Evolutionary conservation across 805 yeast species (phyloP), one percentile per base, ranked within the genome.

Genomic region (Candida berthetii): DNA sequence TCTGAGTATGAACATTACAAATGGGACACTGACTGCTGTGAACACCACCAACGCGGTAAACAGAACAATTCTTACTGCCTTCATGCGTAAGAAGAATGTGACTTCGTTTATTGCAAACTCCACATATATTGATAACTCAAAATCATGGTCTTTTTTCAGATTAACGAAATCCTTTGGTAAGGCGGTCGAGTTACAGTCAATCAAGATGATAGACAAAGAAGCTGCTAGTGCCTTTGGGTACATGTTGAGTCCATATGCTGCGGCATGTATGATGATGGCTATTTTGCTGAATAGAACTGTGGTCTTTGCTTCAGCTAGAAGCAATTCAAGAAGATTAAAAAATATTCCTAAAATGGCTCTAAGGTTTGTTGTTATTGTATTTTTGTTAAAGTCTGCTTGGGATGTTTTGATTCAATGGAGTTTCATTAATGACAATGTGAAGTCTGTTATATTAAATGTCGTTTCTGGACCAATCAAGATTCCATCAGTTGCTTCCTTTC

Each of bases 261-360:
- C 70, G 20, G 62, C 68, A 24, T 78, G 84, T 56, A 74, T 79
- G 70, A 53, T 73, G 8, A 75, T 79, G 47, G 85, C 82, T 1
- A 61, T 80, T 4, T 49, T 78, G 3, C 60, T 80, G 45, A 80
- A 81, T 56, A 61, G 86, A 47, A 72, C 82, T 4, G 65, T 70
- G 17, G 73, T 76, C 3, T 77, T 80, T 69, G 80, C 85, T 2
- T 65, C 80, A 0, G 61, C 78, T 7, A 53, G 80, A 41, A 57
- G 72, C 18, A 66, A 66, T 32, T 53, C 52, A 3, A 41, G 39
- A 16, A 43, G 42, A 7, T 40, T 47, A 6, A 37, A 43, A 3
- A 41, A 57, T 16, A 52, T 42, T 9, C 61, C 64, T 3, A 57
- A 61, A 24, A 31, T 64, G 4, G 11, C 68, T 7, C 50, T 78